phyloP scores from a whole-genome alignment of 108 stramenopile species.

The Cyclostephanos tholiformis region DNA sequence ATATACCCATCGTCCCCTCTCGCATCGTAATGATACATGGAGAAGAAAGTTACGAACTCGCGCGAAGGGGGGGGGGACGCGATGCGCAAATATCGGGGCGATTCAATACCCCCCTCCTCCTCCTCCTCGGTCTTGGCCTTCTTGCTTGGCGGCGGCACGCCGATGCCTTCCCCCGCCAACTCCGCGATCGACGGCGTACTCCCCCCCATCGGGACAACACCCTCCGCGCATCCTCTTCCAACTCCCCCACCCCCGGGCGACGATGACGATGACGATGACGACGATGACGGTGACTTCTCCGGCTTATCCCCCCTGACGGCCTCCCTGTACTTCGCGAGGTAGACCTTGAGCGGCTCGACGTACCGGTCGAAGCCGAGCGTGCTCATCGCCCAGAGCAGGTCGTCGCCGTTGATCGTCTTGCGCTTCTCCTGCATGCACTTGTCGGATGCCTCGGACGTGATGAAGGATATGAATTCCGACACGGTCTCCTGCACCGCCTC shows the following conservation, averaged over 20 bases:
- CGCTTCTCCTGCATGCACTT: constrained; percentile 98
- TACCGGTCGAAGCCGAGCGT: constrained; percentile 99
- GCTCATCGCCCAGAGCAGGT: constrained; percentile 98
- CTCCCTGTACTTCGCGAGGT: constrained; percentile 96
- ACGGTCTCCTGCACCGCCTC: constrained; percentile 99
- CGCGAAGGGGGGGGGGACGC: too few relatives aligned
- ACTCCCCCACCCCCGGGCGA: background rate
- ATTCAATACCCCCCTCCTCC: too few relatives aligned
- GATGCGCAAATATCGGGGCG: too few relatives aligned
- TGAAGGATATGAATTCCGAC: constrained; percentile 99
- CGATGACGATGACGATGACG: too few relatives aligned
- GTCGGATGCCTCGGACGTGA: constrained; percentile 97
- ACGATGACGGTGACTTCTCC: too few relatives aligned
- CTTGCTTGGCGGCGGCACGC: constrained; percentile 24
- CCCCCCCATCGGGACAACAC: constrained; percentile 19
- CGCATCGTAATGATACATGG: too few relatives aligned
- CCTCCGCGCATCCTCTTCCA: too few relatives aligned
- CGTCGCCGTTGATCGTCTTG: constrained; percentile 99
- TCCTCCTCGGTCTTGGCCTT: background rate
- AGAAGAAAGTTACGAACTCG: too few relatives aligned
- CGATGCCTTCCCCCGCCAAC: constrained; percentile 26
- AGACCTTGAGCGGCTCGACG: constrained; percentile 97
- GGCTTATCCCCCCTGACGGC: constrained; percentile 90
- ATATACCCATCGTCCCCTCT: too few relatives aligned
- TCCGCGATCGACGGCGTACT: constrained; percentile 35